phyloP scores from a whole-genome alignment of 1,284 basidiomycete species.

The Fistulinella staudtii region DNA sequence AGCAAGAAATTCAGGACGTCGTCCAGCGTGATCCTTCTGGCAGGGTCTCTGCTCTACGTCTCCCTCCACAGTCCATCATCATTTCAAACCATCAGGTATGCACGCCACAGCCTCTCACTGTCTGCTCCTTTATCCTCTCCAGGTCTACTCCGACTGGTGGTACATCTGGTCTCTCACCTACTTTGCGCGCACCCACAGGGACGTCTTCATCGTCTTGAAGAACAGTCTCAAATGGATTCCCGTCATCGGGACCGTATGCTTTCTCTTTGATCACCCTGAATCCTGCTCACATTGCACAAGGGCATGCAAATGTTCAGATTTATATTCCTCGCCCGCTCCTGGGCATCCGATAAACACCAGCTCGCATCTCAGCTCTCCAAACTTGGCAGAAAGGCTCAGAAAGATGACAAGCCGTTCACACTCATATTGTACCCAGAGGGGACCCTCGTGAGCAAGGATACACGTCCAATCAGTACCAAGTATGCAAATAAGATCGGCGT shows the following conservation, averaged over 20 bases:
- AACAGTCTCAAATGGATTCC: constrained; percentile 86
- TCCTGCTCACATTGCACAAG: constrained; percentile 35
- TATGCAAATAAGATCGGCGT: constrained; percentile 82
- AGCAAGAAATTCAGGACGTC: constrained; percentile 52
- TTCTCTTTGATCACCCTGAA: constrained; percentile 57
- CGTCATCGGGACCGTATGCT: too few species aligned
- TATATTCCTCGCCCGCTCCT: constrained; percentile 84
- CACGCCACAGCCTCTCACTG: constrained; percentile 1
- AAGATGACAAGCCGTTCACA: constrained; percentile 67
- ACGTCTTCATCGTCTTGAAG: constrained; percentile 89
- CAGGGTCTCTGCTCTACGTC: constrained; percentile 53
- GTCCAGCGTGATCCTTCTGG: constrained; percentile 59
- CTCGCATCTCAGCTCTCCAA: constrained; percentile 57
- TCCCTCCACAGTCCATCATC: constrained; percentile 75
- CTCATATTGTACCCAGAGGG: constrained; percentile 93
- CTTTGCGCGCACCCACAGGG: constrained; percentile 66
- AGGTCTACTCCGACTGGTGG: constrained; percentile 92
- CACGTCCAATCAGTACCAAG: constrained; percentile 76
- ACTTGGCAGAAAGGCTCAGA: constrained; percentile 57
- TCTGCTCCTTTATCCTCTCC: constrained; percentile 4
- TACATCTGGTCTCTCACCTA: constrained; percentile 88
- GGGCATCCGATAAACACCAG: constrained; percentile 74
- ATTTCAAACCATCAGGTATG: constrained; percentile 81
- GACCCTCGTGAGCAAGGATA: constrained; percentile 81
- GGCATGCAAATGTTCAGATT: constrained; percentile 92